phyloP scores from a whole-genome alignment of 2,329 filamentous ascomycete genomes.

The Fusarium anguioides region DNA sequence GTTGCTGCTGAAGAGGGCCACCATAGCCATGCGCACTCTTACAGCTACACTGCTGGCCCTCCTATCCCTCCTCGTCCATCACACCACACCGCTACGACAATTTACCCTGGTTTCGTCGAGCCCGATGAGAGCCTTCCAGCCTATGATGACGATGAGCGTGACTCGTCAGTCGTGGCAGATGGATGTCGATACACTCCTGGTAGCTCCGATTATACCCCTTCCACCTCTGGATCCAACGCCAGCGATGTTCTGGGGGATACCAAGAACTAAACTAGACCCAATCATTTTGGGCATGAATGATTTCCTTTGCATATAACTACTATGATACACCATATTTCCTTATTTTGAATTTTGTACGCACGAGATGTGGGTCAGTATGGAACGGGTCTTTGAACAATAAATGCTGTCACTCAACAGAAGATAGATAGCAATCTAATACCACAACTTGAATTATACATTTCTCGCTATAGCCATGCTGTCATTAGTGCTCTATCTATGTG shows the following conservation, averaged over 20 bases:
- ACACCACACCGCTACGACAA: conserved; percentile 30
- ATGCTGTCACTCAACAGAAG: conserved; percentile 18
- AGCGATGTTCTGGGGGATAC: conserved; percentile 41
- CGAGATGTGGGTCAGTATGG: conserved; percentile 13
- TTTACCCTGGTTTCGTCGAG: conserved; percentile 36
- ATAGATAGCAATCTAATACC: conserved; percentile 34
- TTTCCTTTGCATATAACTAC: conserved; percentile 21
- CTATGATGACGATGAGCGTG: conserved; percentile 51
- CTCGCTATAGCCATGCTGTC: neutral
- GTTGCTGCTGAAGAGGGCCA: conserved; percentile 57
- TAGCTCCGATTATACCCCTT: conserved; percentile 42
- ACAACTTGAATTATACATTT: conserved; percentile 13
- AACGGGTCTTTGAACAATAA: neutral
- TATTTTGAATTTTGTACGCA: conserved; percentile 19
- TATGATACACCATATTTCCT: conserved; percentile 29
- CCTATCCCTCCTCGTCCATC: conserved; percentile 32
- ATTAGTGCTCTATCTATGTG: neutral
- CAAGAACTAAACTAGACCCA: conserved; percentile 34
- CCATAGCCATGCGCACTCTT: conserved; percentile 15
- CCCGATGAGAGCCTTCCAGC: conserved; percentile 55
- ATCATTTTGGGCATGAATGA: conserved; percentile 14
- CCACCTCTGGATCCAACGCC: conserved; percentile 34
- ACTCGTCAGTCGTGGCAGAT: conserved; percentile 55
- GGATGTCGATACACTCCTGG: conserved; percentile 56
- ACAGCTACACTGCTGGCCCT: conserved; percentile 19